Conservation (phyloP, 2,329 filamentous ascomycete species). For the Sporothrix globosa region DNA sequence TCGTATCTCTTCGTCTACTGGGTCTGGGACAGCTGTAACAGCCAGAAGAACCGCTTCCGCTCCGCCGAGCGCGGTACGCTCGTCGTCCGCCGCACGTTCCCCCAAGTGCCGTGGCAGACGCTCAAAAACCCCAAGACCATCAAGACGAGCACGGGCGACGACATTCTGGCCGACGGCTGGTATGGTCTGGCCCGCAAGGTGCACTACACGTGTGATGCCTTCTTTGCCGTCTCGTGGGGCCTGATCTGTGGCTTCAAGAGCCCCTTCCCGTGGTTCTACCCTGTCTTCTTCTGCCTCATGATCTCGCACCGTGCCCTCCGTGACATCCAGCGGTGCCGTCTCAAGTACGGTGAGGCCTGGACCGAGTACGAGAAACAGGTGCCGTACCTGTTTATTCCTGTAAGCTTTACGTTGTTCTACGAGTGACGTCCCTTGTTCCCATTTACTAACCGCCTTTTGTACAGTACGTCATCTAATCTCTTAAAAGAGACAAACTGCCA, state of each 20-base stretch:
- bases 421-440: not conserved
- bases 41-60: slow-evolving; percentile 83
- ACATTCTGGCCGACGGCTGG: slow-evolving; percentile 76
- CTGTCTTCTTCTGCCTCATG: slow-evolving; percentile 79
- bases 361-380: slow-evolving; percentile 39
- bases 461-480: slow-evolving; percentile 31
- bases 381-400: slow-evolving; percentile 52
- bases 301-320: slow-evolving; percentile 76
- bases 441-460: not conserved
- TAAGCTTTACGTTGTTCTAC: slow-evolving; percentile 38
- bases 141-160: slow-evolving; percentile 67
- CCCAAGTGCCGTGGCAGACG: slow-evolving; percentile 77
- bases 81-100: slow-evolving; percentile 71
- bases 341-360: slow-evolving; percentile 65
- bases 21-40: slow-evolving; percentile 82
- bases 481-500: slow-evolving; percentile 3
- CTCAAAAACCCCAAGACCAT: slow-evolving; percentile 74
- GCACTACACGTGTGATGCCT: slow-evolving; percentile 80
- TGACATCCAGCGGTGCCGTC: slow-evolving; percentile 76
- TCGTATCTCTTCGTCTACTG: slow-evolving; percentile 77
- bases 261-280: slow-evolving; percentile 91
- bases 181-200: slow-evolving; percentile 74
- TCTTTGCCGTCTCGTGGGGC: slow-evolving; percentile 77
- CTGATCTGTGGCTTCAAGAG: slow-evolving; percentile 78
- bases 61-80: slow-evolving; percentile 68